Evolutionary conservation across 1,139 yeast genomes (phyloP).

Genomic region (Yamadazyma pseudoaaseri): DNA sequence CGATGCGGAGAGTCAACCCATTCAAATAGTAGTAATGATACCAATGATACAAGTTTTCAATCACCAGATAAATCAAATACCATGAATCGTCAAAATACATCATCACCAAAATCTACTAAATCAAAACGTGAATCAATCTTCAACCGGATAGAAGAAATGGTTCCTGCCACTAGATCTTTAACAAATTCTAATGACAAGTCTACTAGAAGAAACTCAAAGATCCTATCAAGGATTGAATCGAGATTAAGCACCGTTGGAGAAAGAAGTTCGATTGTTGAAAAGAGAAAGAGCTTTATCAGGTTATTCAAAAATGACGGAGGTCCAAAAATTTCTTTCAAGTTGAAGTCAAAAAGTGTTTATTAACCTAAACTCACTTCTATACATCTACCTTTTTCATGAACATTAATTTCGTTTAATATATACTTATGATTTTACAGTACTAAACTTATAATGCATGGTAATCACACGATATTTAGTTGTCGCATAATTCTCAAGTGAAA

Average conservation of each 20-base stretch:
- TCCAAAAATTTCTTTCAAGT: conserved; percentile 17
- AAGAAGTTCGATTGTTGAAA: conserved; percentile 7
- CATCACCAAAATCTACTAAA: neutral
- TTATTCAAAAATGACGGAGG: conserved; percentile 17
- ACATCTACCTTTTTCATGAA: too few relatives aligned
- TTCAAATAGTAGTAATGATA: conserved; percentile 6
- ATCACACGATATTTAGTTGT: neutral
- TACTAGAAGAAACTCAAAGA: conserved; percentile 8
- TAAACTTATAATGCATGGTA: too few relatives aligned
- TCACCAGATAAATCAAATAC: conserved; percentile 1
- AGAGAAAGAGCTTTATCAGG: conserved; percentile 17
- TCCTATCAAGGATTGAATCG: conserved; percentile 10
- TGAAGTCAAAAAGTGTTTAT: conserved; percentile 19
- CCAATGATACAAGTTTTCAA: conserved; percentile 12
- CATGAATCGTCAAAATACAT: neutral
- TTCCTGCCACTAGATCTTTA: neutral
- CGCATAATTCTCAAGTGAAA: conserved; percentile 1
- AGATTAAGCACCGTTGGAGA: conserved; percentile 6
- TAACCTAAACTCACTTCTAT: too few relatives aligned
- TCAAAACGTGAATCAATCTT: neutral
- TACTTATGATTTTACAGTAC: too few relatives aligned
- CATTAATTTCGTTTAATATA: too few relatives aligned
- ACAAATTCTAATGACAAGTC: neutral
- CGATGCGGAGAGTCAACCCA: conserved; percentile 3
- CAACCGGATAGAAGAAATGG: neutral